Evolutionary conservation across 2,329 filamentous ascomycete species (phyloP).

Genomic region (Teratosphaeria destructans): DNA sequence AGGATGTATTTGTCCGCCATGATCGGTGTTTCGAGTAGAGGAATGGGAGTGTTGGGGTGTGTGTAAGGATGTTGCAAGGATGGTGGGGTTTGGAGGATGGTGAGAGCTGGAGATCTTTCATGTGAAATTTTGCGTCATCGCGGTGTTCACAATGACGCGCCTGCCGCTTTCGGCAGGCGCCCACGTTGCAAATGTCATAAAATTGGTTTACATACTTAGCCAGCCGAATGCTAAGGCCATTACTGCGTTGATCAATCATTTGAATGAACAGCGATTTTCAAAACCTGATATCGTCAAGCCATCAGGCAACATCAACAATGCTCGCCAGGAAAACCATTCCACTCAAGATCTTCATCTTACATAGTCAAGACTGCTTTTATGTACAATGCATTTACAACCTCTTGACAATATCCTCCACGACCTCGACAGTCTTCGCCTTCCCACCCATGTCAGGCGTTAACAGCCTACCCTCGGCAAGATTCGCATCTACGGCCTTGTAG

Average conservation of each 20-base stretch:
- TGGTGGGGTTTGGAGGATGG: background rate
- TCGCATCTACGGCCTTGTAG: conserved; percentile 83
- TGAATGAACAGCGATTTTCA: no score
- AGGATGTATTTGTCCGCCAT: conserved; percentile 66
- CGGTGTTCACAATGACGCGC: background rate
- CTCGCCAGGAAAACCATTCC: background rate
- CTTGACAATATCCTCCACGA: conserved; percentile 76
- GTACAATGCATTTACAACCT: conserved; percentile 49
- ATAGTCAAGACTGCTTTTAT: background rate
- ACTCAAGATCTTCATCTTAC: background rate
- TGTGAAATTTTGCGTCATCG: background rate
- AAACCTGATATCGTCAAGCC: no score
- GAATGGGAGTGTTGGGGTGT: background rate
- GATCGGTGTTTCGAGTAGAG: background rate
- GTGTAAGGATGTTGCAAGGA: background rate
- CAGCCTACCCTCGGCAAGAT: conserved; percentile 71
- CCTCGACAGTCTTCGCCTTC: conserved; percentile 72
- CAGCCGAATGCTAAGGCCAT: background rate
- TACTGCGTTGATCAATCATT: background rate
- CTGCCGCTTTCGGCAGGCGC: background rate
- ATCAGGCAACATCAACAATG: background rate
- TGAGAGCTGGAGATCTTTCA: background rate
- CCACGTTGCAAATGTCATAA: background rate
- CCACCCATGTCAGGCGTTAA: conserved; percentile 87
- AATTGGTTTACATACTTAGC: background rate